Evolutionary conservation across 495 filamentous ascomycete genomes (phyloP).

Genomic region (Parathielavia appendiculata): DNA sequence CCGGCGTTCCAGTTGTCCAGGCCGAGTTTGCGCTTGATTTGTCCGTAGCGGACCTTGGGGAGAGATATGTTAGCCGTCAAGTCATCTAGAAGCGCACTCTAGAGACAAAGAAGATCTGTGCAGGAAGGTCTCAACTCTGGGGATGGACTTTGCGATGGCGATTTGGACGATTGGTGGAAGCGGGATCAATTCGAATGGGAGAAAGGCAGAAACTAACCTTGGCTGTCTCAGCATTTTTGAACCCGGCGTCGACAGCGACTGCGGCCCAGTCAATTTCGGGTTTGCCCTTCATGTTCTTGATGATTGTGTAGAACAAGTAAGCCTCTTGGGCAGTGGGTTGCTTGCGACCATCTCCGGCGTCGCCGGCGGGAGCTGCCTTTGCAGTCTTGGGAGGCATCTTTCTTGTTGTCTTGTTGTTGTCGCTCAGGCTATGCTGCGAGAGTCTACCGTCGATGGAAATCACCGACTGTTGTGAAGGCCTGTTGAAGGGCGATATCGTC

Average conservation of each 20-base stretch:
- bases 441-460: not conserved
- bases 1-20: conserved; percentile 14
- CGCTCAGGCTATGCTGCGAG: not conserved
- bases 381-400: conserved; percentile 10
- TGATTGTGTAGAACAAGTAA: conserved; percentile 19
- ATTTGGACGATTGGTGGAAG: not conserved
- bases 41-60: conserved; percentile 29
- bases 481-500: not conserved
- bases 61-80: too few species aligned
- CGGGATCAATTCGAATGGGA: not conserved
- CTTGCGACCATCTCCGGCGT: not conserved
- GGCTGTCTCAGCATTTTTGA: conserved; percentile 24
- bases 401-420: not conserved
- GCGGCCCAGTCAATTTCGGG: conserved; percentile 24
- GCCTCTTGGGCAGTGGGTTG: conserved; percentile 16
- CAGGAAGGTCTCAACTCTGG: too few species aligned
- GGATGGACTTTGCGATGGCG: too few species aligned
- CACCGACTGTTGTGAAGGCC: not conserved
- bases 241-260: conserved; percentile 9
- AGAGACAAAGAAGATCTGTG: too few species aligned
- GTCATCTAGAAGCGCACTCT: too few species aligned
- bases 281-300: conserved; percentile 19
- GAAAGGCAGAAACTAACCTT: conserved; percentile 19
- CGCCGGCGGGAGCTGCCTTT: not conserved
- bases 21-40: conserved; percentile 29